Evolutionary conservation across 192 early-diverging fungal genomes (phyloP).

Genomic region (Geosiphon pyriformis): DNA sequence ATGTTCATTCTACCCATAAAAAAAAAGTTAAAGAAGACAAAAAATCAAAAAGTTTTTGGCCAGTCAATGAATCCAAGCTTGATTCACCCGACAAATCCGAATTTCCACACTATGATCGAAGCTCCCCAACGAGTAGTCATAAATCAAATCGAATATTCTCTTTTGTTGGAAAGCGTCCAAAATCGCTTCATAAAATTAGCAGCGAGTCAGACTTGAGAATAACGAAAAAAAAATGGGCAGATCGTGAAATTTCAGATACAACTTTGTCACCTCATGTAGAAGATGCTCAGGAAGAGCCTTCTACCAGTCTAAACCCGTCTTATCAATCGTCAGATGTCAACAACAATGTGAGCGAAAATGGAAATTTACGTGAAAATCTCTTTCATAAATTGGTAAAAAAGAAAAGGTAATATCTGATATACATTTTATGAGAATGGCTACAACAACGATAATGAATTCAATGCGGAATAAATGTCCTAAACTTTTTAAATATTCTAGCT

Average conservation of each 20-base stretch:
- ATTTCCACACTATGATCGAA: neutral
- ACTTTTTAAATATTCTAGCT: no score
- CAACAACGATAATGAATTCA: no score
- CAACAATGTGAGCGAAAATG: neutral
- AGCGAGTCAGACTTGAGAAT: constrained; percentile 18
- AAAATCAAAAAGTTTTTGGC: constrained; percentile 17
- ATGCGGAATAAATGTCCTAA: no score
- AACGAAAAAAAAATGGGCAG: neutral
- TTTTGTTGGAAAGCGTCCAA: neutral
- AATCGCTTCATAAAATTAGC: constrained; percentile 13
- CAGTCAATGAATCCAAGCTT: constrained; percentile 3
- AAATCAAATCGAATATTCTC: neutral
- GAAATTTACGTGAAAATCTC: constrained; percentile 6
- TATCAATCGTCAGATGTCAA: neutral
- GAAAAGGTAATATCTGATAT: constrained; percentile 9
- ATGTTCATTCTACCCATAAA: neutral
- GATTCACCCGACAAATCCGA: neutral
- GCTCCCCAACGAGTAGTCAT: neutral
- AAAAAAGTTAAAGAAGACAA: neutral
- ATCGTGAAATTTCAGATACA: neutral
- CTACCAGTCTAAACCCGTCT: neutral
- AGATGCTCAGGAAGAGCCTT: neutral
- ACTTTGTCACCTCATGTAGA: neutral
- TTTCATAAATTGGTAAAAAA: constrained; percentile 17
- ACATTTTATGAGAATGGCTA: no score